Percentiles rank a stretch among this genome's conserved stretches.
Evolutionary conservation across 352 stramenopile species (phyloP).

Genomic region (Globisporangium solare): DNA sequence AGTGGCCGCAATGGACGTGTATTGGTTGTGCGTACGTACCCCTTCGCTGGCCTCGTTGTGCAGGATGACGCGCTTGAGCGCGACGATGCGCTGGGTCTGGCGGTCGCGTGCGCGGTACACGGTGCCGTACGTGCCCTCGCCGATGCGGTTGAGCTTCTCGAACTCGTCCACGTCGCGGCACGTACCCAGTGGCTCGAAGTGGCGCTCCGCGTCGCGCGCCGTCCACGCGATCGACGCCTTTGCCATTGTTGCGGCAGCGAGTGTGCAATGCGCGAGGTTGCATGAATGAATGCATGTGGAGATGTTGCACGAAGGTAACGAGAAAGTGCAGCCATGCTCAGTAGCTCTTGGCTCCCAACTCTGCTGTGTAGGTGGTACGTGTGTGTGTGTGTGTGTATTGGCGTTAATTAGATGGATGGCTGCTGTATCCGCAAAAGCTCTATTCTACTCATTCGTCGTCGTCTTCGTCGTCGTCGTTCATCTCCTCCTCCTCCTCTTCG

Average conservation of each 20-base stretch:
- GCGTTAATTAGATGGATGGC: conserved; percentile 1
- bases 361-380: too few relatives aligned
- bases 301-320: too few relatives aligned
- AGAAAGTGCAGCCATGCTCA: too few relatives aligned
- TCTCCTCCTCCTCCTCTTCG: conserved; percentile 17
- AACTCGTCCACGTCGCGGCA: conserved; percentile 61
- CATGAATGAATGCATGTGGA: too few relatives aligned
- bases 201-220: conserved; percentile 17
- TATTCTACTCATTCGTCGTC: conserved; percentile 24
- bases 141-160: conserved; percentile 79
- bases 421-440: not conserved
- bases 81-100: conserved; percentile 60
- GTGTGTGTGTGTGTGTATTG: conserved; percentile 1
- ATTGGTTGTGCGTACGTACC: conserved; percentile 32
- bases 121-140: conserved; percentile 82
- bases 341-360: too few relatives aligned
- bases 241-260: not conserved
- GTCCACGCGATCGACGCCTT: conserved; percentile 1
- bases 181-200: conserved; percentile 41
- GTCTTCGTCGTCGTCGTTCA: conserved; percentile 36
- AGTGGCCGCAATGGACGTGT: not conserved
- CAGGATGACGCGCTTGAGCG: conserved; percentile 89
- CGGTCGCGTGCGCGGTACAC: conserved; percentile 87
- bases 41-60: conserved; percentile 89
- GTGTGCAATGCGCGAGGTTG: too few relatives aligned